These are phyloP conservation scores for Acer negundo DNA, from an alignment of 345 rosid genomes.

Conservation along the genomic window DNA sequence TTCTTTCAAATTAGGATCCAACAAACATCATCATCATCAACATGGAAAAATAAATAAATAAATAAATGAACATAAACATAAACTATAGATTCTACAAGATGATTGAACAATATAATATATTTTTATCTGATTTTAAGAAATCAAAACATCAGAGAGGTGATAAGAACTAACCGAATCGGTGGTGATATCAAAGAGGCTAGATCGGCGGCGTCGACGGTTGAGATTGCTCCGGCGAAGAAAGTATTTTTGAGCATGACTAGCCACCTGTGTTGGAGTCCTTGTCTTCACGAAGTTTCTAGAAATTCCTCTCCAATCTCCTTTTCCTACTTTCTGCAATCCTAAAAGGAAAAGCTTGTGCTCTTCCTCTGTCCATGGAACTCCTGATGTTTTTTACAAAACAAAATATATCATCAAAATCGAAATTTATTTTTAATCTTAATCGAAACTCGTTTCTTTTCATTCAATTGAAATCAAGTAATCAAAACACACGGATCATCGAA, in stretches of 20 bases:
- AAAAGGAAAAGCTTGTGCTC: conserved; percentile 87
- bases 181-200: conserved; percentile 91
- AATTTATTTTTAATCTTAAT: too few species aligned
- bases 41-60: too few species aligned
- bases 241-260: conserved; percentile 97
- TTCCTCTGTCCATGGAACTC: conserved; percentile 96
- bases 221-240: conserved; percentile 77
- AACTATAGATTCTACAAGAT: neutral
- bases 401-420: too few species aligned
- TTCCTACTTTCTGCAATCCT: conserved; percentile 86
- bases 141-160: neutral
- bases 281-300: conserved; percentile 84
- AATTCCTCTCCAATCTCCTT: conserved; percentile 96
- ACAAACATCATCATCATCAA: neutral
- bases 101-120: neutral
- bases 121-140: neutral
- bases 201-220: conserved; percentile 90
- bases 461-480: neutral
- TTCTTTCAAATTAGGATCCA: neutral
- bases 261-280: conserved; percentile 93
- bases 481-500: neutral
- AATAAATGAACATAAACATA: too few species aligned
- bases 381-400: conserved; percentile 30
- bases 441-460: neutral
- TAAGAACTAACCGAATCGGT: conserved; percentile 58